Percentiles rank a stretch among this genome's conserved stretches.
These are phyloP conservation scores for Lactarius quietus DNA, from an alignment of 768 basidiomycete species.

Conservation along the genomic window DNA sequence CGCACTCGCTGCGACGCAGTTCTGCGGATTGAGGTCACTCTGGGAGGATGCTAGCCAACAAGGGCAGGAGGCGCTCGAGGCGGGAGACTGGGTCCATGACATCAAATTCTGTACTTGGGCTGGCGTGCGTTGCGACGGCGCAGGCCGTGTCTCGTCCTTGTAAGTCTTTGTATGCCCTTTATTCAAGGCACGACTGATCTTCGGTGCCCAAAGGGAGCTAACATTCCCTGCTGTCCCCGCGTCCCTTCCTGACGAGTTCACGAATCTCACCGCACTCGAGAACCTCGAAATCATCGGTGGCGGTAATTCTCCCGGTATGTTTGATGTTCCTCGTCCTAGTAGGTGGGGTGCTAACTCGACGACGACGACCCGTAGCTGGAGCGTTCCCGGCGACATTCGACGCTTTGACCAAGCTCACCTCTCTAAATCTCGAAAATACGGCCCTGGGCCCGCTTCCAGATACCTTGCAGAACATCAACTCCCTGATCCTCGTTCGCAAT, in stretches of 20 bases:
- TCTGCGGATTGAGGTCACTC: slow-evolving; percentile 45
- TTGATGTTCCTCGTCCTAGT: neutral
- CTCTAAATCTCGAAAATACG: slow-evolving; percentile 43
- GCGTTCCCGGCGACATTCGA: slow-evolving; percentile 39
- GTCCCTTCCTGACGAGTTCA: slow-evolving; percentile 41
- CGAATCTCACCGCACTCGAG: slow-evolving; percentile 38
- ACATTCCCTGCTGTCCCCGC: slow-evolving; percentile 48
- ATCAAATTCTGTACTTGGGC: slow-evolving; percentile 45
- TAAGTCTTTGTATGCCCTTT: slow-evolving; percentile 30
- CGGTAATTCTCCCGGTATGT: slow-evolving; percentile 40
- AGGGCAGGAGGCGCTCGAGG: slow-evolving; percentile 40
- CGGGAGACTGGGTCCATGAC: slow-evolving; percentile 45
- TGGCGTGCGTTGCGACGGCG: slow-evolving; percentile 43
- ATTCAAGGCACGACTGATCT: slow-evolving; percentile 6
- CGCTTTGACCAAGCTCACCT: slow-evolving; percentile 37
- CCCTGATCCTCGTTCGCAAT: slow-evolving; percentile 41
- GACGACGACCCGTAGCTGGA: slow-evolving; percentile 35
- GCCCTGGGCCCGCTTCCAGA: slow-evolving; percentile 37
- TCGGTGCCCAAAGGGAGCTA: slow-evolving; percentile 32
- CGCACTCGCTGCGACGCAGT: slow-evolving; percentile 42
- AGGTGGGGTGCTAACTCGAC: slow-evolving; percentile 1
- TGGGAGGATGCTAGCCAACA: slow-evolving; percentile 38
- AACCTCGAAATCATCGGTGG: slow-evolving; percentile 41
- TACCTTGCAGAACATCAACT: slow-evolving; percentile 35
- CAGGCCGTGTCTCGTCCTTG: slow-evolving; percentile 42